These are phyloP conservation scores for Rosa persica DNA, from an alignment of 306 rosid genomes.

Conservation along the genomic window DNA sequence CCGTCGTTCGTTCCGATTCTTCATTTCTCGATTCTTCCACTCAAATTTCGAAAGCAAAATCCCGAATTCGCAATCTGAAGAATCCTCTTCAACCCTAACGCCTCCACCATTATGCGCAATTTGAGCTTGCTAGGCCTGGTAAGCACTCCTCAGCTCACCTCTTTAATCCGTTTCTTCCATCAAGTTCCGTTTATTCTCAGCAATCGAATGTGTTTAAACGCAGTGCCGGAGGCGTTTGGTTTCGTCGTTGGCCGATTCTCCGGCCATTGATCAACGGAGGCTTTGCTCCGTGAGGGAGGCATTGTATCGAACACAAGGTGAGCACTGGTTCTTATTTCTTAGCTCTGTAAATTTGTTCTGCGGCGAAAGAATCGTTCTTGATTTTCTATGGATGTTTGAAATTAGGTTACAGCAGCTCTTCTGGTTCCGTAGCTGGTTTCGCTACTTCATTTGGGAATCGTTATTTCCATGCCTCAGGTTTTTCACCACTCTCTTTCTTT, in stretches of 20 bases:
- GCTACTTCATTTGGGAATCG: conserved; percentile 34
- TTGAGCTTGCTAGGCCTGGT: conserved; percentile 63
- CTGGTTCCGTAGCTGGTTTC: conserved; percentile 36
- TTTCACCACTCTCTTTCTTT: background rate
- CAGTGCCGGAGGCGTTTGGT: conserved; percentile 67
- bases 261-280: conserved; percentile 28
- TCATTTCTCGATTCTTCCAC: conserved; percentile 3
- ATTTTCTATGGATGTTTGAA: background rate
- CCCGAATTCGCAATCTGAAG: background rate
- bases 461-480: conserved; percentile 71
- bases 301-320: conserved; percentile 44
- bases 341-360: background rate
- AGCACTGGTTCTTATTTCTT: background rate
- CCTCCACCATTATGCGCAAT: conserved; percentile 35
- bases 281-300: conserved; percentile 35
- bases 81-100: conserved; percentile 6
- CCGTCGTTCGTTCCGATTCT: background rate
- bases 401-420: conserved; percentile 44
- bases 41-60: background rate
- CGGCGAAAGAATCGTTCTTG: background rate
- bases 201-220: conserved; percentile 4
- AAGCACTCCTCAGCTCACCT: conserved; percentile 13
- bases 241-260: conserved; percentile 42
- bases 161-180: background rate
- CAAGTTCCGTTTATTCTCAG: background rate